Percentiles rank a stretch among this genome's conserved stretches.
phyloP scores from a whole-genome alignment of 2,329 filamentous ascomycete genomes.

The Fusarium nelsonii region DNA sequence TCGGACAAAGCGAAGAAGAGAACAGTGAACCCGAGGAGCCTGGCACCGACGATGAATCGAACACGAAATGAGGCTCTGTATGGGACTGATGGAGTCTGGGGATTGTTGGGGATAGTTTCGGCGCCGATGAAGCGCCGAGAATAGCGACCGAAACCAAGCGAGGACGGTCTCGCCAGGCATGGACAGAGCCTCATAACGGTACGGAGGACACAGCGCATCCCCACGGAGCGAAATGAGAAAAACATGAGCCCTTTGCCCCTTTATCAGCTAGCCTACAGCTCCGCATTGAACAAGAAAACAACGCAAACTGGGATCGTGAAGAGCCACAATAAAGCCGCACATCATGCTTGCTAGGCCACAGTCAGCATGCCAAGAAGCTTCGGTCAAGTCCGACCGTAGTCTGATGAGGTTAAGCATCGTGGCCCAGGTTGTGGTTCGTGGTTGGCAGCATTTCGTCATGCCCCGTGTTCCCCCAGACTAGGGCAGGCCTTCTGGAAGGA shows the following conservation, averaged over 20 bases:
- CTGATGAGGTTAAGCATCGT: constrained; percentile 41
- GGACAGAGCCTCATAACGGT: constrained; percentile 37
- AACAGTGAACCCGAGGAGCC: constrained; percentile 41
- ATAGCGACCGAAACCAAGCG: constrained; percentile 40
- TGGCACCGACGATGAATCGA: constrained; percentile 40
- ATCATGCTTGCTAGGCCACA: constrained; percentile 44
- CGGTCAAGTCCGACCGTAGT: constrained; percentile 49
- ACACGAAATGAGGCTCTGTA: constrained; percentile 40
- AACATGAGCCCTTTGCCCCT: constrained; percentile 33
- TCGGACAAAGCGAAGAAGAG: constrained; percentile 57
- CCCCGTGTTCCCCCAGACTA: constrained; percentile 36
- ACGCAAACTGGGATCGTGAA: constrained; percentile 37
- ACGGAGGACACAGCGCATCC: constrained; percentile 13
- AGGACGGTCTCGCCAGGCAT: constrained; percentile 21
- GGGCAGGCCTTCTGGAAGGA: constrained; percentile 51
- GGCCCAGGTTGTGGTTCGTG: constrained; percentile 26
- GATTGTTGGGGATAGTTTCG: constrained; percentile 39
- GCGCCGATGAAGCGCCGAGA: constrained; percentile 52
- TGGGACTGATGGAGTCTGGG: constrained; percentile 38
- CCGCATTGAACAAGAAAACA: constrained; percentile 42
- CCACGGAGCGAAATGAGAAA: constrained; percentile 40
- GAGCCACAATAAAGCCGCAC: constrained; percentile 43
- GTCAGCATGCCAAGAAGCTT: constrained; percentile 44
- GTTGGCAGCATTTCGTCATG: constrained; percentile 42
- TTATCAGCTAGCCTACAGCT: constrained; percentile 40